Conservation (phyloP, 192 early-diverging fungal genomes). For the Entophlyctis helioformis region DNA sequence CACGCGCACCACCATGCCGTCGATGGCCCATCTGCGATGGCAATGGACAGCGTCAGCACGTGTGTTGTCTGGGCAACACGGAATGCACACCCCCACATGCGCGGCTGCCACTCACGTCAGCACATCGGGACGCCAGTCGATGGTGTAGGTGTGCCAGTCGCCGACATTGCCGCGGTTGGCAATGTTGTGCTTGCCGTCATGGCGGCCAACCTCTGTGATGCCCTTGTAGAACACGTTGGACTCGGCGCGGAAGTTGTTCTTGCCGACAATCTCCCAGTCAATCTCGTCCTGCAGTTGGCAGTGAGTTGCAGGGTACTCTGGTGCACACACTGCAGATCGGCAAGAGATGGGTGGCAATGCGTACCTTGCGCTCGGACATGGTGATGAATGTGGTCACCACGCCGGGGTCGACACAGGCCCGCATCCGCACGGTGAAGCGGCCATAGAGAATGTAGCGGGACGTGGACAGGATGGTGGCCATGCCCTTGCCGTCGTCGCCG, state of each 20-base stretch:
- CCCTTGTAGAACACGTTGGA: slow-evolving; percentile 24
- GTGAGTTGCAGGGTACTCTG: background rate
- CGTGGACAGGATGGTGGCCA: too few relatives aligned
- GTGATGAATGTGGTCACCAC: slow-evolving; percentile 23
- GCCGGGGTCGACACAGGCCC: background rate
- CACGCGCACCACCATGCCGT: slow-evolving; percentile 9
- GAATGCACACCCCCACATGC: background rate
- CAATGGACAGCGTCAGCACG: background rate
- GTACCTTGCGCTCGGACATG: slow-evolving; percentile 11
- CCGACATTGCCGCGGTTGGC: background rate
- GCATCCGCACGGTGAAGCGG: slow-evolving; percentile 7
- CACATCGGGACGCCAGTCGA: slow-evolving; percentile 17
- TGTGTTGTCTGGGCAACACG: background rate
- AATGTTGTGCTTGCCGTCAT: slow-evolving; percentile 3
- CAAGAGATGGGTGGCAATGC: background rate
- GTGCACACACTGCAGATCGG: background rate
- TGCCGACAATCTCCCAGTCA: slow-evolving; percentile 26
- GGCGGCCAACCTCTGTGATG: background rate
- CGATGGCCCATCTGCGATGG: slow-evolving; percentile 14
- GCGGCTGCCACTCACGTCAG: slow-evolving; percentile 17
- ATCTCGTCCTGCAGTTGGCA: slow-evolving; percentile 22
- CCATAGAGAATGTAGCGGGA: slow-evolving; percentile 21
- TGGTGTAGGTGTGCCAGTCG: slow-evolving; percentile 10
- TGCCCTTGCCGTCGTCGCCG: too few relatives aligned
- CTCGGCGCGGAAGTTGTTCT: background rate